Percentiles rank a stretch among this genome's conserved stretches.
Conservation (phyloP, 257 asterid species). For the Paulownia fortunei region DNA sequence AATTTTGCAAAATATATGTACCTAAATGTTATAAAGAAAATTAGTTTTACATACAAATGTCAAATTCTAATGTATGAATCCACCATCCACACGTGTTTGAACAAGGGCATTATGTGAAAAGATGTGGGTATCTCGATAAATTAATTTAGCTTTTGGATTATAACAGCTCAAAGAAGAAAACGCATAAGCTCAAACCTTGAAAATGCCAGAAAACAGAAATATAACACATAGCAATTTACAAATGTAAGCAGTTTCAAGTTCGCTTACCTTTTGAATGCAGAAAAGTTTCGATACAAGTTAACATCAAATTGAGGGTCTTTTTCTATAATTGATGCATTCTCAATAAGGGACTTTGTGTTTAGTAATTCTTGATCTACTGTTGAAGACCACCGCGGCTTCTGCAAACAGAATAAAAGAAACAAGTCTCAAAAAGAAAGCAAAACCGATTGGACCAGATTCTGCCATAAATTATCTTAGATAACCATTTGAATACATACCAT, state of each 20-base stretch:
- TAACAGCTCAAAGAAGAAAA: neutral
- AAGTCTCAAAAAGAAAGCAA: neutral
- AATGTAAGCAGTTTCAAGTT: constrained; percentile 14
- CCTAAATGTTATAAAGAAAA: too few relatives aligned
- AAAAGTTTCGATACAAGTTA: constrained; percentile 70
- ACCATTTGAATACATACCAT: constrained; percentile 52
- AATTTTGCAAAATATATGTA: too few relatives aligned
- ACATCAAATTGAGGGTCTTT: constrained; percentile 62
- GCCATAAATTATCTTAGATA: constrained; percentile 1
- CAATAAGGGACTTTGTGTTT: constrained; percentile 55
- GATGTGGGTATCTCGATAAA: neutral
- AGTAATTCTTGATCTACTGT: constrained; percentile 61
- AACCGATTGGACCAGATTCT: neutral
- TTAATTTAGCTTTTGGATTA: neutral
- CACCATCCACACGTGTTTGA: neutral
- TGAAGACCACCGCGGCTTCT: constrained; percentile 78
- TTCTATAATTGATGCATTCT: constrained; percentile 50
- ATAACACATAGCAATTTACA: neutral
- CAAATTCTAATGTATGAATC: neutral
- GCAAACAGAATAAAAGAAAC: constrained; percentile 35
- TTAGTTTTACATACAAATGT: too few relatives aligned
- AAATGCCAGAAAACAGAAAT: neutral
- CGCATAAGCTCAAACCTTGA: constrained; percentile 2
- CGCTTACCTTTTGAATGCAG: constrained; percentile 73
- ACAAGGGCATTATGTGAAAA: neutral